phyloP scores from a whole-genome alignment of 2,329 filamentous ascomycete species.

The Talaromyces sp. region DNA sequence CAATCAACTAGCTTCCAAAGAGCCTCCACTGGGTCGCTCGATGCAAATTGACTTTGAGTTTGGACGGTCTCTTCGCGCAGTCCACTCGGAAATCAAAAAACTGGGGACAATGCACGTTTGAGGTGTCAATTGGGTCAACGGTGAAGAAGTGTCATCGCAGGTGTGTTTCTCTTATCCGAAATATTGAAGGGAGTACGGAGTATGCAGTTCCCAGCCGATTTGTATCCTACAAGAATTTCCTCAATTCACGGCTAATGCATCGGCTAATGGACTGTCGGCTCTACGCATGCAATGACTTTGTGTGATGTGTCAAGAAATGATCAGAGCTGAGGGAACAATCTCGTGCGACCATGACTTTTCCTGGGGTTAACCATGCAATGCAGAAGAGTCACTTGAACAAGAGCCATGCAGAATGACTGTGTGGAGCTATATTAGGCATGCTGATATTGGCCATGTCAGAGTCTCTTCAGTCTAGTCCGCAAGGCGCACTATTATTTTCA shows the following conservation, averaged over 20 bases:
- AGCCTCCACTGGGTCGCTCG: conserved; percentile 3
- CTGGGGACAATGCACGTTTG: conserved; percentile 3
- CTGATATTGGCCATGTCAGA: not conserved
- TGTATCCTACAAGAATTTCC: not conserved
- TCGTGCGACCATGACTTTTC: not conserved
- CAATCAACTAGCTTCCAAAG: not conserved
- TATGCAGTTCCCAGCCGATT: not conserved
- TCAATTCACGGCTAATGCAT: not conserved
- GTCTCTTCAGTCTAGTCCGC: not conserved
- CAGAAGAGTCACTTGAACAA: not conserved
- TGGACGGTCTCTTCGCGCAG: not conserved
- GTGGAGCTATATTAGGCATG: not conserved
- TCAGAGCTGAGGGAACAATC: not conserved
- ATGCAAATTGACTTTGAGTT: not conserved
- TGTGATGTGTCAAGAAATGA: not conserved
- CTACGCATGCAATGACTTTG: not conserved
- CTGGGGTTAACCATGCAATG: not conserved
- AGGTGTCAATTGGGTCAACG: not conserved
- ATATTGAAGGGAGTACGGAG: not conserved
- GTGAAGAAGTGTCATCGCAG: not conserved
- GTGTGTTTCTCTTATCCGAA: not conserved
- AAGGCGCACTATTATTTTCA: not conserved
- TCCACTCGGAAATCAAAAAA: conserved; percentile 1
- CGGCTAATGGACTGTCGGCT: not conserved
- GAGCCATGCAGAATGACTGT: not conserved